phyloP scores from a whole-genome alignment of 1,284 basidiomycete species.

The Pseudozyma thailandica region DNA sequence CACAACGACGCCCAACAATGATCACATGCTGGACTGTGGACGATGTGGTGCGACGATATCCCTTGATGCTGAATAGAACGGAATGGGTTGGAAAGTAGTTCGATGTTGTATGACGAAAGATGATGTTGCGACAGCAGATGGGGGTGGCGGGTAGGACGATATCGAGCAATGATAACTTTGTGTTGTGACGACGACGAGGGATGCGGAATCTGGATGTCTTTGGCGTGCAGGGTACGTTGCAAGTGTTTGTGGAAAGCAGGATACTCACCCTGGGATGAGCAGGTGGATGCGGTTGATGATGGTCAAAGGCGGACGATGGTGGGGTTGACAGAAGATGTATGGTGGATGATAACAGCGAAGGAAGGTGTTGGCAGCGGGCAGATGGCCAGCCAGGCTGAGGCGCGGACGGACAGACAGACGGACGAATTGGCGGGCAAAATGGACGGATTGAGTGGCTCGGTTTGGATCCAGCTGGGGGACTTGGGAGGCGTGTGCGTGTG shows the following conservation, averaged over 20 bases:
- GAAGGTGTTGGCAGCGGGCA: constrained; percentile 11
- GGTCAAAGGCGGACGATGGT: constrained; percentile 27
- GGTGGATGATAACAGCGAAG: constrained; percentile 26
- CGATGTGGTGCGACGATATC: neutral
- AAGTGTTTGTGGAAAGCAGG: neutral
- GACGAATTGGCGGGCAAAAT: neutral
- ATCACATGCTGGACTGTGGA: too few relatives aligned
- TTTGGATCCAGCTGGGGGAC: neutral
- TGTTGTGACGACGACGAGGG: neutral
- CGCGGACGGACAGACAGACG: constrained; percentile 4
- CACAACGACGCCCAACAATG: too few relatives aligned
- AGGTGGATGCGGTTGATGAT: constrained; percentile 35
- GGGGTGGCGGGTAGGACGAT: constrained; percentile 10
- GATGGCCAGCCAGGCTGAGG: neutral
- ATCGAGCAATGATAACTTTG: neutral
- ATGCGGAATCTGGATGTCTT: constrained; percentile 24
- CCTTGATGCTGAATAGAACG: neutral
- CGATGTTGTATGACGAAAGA: neutral
- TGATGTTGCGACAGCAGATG: neutral
- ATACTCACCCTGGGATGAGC: constrained; percentile 38
- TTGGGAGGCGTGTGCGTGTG: neutral
- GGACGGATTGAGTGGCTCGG: neutral
- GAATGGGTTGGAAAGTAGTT: neutral
- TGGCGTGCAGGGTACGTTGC: neutral
- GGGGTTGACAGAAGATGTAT: constrained; percentile 10